Evolutionary conservation across 1,284 basidiomycete species (phyloP).

Genomic region (Pascua guehoae): DNA sequence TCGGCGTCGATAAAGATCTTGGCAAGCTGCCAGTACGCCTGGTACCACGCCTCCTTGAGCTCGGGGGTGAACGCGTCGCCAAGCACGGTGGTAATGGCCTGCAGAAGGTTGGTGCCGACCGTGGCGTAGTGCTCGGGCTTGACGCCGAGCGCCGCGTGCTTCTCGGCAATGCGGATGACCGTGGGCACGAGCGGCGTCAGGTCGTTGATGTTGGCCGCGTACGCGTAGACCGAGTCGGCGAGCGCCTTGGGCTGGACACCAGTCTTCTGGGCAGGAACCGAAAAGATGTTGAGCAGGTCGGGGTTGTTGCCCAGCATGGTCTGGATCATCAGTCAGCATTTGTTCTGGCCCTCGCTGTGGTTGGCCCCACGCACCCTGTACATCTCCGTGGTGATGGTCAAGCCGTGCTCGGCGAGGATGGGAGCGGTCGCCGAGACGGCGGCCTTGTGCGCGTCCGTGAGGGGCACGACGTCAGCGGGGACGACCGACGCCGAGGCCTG

Average conservation of each 20-base stretch:
- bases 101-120: slow-evolving; percentile 35
- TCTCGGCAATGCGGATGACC: slow-evolving; percentile 37
- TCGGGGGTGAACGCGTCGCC: slow-evolving; percentile 37
- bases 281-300: slow-evolving; percentile 35
- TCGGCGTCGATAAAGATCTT: slow-evolving; percentile 39
- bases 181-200: slow-evolving; percentile 32
- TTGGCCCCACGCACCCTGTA: slow-evolving; percentile 15
- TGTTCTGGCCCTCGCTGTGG: not conserved
- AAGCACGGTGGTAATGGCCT: slow-evolving; percentile 32
- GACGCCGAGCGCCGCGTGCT: slow-evolving; percentile 38
- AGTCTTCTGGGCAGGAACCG: slow-evolving; percentile 24
- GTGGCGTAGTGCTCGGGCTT: slow-evolving; percentile 35
- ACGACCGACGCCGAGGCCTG: slow-evolving; percentile 3
- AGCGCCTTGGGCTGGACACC: slow-evolving; percentile 33
- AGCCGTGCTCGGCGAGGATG: slow-evolving; percentile 33
- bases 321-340: slow-evolving; percentile 11
- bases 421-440: slow-evolving; percentile 36
- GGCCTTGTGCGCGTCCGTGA: slow-evolving; percentile 31
- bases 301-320: slow-evolving; percentile 34
- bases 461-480: slow-evolving; percentile 19
- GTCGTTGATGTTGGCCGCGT: slow-evolving; percentile 41
- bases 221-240: slow-evolving; percentile 35
- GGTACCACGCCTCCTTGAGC: slow-evolving; percentile 35
- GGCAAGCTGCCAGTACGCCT: slow-evolving; percentile 23
- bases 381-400: slow-evolving; percentile 34